phyloP scores from a whole-genome alignment of 2,329 filamentous ascomycete genomes.

The Rhynchosporium agropyri region DNA sequence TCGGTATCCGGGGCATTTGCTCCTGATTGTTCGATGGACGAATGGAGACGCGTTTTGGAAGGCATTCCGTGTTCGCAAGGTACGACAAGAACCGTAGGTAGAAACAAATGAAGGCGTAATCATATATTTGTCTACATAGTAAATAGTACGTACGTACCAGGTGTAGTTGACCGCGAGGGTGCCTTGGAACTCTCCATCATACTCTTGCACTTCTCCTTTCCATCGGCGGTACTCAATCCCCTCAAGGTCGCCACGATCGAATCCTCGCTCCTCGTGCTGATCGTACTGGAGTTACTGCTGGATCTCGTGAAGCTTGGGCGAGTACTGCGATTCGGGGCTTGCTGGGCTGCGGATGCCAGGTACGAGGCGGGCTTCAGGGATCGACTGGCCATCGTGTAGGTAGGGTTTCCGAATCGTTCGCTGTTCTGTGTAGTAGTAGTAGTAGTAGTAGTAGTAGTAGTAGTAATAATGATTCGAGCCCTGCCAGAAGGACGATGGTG shows the following conservation, averaged over 20 bases:
- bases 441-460: too few relatives aligned
- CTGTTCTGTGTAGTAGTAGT: neutral
- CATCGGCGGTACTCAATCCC: constrained; percentile 23
- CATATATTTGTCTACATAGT: neutral
- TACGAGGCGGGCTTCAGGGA: constrained; percentile 53
- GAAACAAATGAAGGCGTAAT: neutral
- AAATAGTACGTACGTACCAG: constrained; percentile 25
- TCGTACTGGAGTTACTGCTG: constrained; percentile 45
- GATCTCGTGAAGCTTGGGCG: constrained; percentile 50
- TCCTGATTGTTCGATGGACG: constrained; percentile 6
- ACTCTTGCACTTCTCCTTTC: constrained; percentile 17
- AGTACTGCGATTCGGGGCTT: constrained; percentile 45
- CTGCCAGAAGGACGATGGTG: constrained; percentile 16
- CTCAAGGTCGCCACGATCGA: constrained; percentile 28
- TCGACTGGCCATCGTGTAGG: constrained; percentile 50
- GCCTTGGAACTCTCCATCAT: neutral
- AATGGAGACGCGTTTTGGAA: constrained; percentile 14
- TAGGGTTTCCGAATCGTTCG: neutral
- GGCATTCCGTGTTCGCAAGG: neutral
- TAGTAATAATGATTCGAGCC: neutral
- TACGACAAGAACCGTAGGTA: neutral
- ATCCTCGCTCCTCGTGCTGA: constrained; percentile 32
- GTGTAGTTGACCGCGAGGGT: constrained; percentile 19
- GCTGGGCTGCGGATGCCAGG: constrained; percentile 32
- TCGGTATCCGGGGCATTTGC: neutral